phyloP scores from a whole-genome alignment of 2,329 filamentous ascomycete species.

The Beauveria sp. region DNA sequence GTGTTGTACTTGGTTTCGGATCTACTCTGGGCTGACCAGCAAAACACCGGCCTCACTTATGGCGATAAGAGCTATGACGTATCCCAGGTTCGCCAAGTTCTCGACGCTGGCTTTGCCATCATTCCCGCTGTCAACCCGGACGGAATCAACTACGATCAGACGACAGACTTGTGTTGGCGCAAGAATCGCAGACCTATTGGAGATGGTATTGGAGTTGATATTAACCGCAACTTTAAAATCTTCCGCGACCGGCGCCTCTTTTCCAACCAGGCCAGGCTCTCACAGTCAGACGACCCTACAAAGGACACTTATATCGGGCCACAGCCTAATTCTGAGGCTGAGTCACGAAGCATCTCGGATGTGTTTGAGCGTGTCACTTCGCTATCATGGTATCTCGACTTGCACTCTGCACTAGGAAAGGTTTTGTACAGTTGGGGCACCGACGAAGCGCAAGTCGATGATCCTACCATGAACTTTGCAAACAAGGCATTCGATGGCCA shows the following conservation, averaged over 20 bases:
- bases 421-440: slow-evolving; percentile 52
- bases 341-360: slow-evolving; percentile 47
- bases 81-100: slow-evolving; percentile 41
- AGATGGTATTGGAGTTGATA: slow-evolving; percentile 37
- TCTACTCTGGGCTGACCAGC: slow-evolving; percentile 44
- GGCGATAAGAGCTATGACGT: slow-evolving; percentile 44
- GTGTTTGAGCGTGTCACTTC: slow-evolving; percentile 41
- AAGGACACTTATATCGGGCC: slow-evolving; percentile 44
- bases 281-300: slow-evolving; percentile 27
- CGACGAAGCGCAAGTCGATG: slow-evolving; percentile 41
- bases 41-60: slow-evolving; percentile 41
- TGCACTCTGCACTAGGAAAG: slow-evolving; percentile 46
- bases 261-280: slow-evolving; percentile 21
- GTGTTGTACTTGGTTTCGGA: slow-evolving; percentile 51
- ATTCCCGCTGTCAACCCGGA: slow-evolving; percentile 46
- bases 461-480: slow-evolving; percentile 41
- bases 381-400: slow-evolving; percentile 50
- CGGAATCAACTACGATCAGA: slow-evolving; percentile 44
- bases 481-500: slow-evolving; percentile 44
- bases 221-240: slow-evolving; percentile 52
- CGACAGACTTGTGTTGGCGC: slow-evolving; percentile 43
- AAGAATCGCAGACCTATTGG: slow-evolving; percentile 45
- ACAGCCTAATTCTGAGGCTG: slow-evolving; percentile 45
- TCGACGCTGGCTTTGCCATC: slow-evolving; percentile 45
- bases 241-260: slow-evolving; percentile 44